Evolutionary conservation across 805 yeast genomes (phyloP), one percentile per base, ranked within the genome.

Genomic region (Pichia cephalocereana): DNA sequence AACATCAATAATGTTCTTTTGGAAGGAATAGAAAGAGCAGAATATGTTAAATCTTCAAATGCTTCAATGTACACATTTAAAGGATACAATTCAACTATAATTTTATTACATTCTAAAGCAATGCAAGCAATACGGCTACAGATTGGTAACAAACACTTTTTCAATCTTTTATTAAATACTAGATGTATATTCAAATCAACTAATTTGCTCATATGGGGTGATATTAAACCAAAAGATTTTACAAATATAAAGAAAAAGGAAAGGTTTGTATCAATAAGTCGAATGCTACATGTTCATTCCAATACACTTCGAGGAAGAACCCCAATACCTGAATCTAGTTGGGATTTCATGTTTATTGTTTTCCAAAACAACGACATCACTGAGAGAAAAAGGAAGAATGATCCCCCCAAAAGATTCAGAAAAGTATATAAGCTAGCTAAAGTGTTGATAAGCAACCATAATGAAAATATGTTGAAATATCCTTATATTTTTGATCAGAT

Each of bases 121-220:
- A 80, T 86, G 79, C 68, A 68, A 31, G 52, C 57, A 3, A 46
- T 80, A 0, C 75, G 66, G 48, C 50, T 48, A 3, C 31, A 62
- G 1, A 52, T 79, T 2, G 83, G 82, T 0, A 57, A 61, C 8
- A 48, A 49, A 1, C 47, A 49, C 1, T 79, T 80, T 55, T 43
- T 70, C 6, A 48, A 67, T 8, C 42, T 80, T 19, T 17, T 80
- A 4, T 41, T 72, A 6, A 67, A 68, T 40, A 57, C 55, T 40
- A 56, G 65, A 6, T 70, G 75, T 10, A 64, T 41, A 14, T 60
- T 49, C 46, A 57, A 9, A 44, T 41, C 43, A 31, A 51, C 19
- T 46, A 50, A 50, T 14, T 5, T 37, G 28, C 37, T 47, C 17
- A 18, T 61, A 15, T 61, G 65, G 68, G 65, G 63, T 7, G 49